phyloP scores from a whole-genome alignment of 495 filamentous ascomycete species.

The Podospora pseudoanserina region DNA sequence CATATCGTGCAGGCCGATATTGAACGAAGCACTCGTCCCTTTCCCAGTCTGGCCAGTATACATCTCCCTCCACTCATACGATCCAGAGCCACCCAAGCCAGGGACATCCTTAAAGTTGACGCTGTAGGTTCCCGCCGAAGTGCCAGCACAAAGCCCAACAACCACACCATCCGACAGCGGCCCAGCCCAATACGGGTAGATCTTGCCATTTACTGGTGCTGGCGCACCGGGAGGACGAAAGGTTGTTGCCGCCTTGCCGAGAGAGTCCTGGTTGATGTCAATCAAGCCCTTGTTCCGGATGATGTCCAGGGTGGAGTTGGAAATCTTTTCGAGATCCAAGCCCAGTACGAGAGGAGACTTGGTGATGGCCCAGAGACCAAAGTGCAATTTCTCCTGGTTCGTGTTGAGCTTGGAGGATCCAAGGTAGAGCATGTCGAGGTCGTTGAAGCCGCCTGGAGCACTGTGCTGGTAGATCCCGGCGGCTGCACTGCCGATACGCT shows the following conservation, averaged over 20 bases:
- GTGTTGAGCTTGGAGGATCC: slow-evolving; percentile 29
- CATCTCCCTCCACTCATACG: slow-evolving; percentile 28
- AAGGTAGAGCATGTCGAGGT: slow-evolving; percentile 53
- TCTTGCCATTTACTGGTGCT: slow-evolving; percentile 58
- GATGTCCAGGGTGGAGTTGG: slow-evolving; percentile 41
- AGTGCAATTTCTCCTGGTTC: slow-evolving; percentile 51
- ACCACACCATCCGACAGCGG: slow-evolving; percentile 46
- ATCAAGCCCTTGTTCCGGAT: slow-evolving; percentile 51
- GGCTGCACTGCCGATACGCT: slow-evolving; percentile 48
- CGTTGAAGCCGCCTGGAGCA: slow-evolving; percentile 47
- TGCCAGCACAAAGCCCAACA: slow-evolving; percentile 51
- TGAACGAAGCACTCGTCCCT: slow-evolving; percentile 17
- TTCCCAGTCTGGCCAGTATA: slow-evolving; percentile 33
- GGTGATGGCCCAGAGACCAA: slow-evolving; percentile 55
- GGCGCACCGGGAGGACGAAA: slow-evolving; percentile 57
- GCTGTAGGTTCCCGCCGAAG: slow-evolving; percentile 35
- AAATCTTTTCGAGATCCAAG: slow-evolving; percentile 49
- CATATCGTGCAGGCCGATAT: slow-evolving; percentile 24
- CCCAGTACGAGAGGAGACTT: slow-evolving; percentile 52
- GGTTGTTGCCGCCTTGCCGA: slow-evolving; percentile 55
- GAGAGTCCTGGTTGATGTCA: slow-evolving; percentile 51
- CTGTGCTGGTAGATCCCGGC: slow-evolving; percentile 40
- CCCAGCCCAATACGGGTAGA: slow-evolving; percentile 31
- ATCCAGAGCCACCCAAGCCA: slow-evolving; percentile 30
- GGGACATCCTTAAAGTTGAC: slow-evolving; percentile 54